Percentiles rank a stretch among this genome's conserved stretches.
These are phyloP conservation scores for Phytopythium sindhum DNA, from an alignment of 352 stramenopile genomes.

Conservation along the genomic window DNA sequence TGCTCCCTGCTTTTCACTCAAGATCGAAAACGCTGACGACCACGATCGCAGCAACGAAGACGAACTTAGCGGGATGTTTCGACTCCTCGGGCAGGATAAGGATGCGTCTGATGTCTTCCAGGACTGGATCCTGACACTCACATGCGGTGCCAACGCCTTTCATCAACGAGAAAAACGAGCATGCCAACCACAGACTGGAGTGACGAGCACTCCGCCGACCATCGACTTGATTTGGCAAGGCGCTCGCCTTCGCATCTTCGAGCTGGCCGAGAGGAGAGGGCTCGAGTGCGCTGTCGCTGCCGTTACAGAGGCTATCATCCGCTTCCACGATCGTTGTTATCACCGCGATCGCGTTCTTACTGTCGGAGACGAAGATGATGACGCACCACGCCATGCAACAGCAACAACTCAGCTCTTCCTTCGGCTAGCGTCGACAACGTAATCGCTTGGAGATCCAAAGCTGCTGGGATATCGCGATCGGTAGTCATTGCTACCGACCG, in stretches of 20 bases:
- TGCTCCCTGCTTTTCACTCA: background rate
- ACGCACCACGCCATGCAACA: background rate
- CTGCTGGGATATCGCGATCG: too few relatives aligned
- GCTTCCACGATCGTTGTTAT: background rate
- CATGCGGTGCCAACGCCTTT: constrained; percentile 35
- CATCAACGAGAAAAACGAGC: constrained; percentile 17
- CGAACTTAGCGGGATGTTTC: background rate
- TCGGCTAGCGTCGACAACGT: background rate
- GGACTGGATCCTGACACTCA: constrained; percentile 37
- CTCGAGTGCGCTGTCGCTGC: constrained; percentile 15
- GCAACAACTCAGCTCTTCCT: background rate
- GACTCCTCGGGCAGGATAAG: background rate
- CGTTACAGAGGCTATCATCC: constrained; percentile 10
- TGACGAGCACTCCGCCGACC: constrained; percentile 2
- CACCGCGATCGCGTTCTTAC: background rate
- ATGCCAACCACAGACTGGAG: too few relatives aligned
- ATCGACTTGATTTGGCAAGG: constrained; percentile 39
- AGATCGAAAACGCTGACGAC: background rate
- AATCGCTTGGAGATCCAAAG: background rate
- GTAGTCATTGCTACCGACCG: background rate
- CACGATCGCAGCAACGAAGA: background rate
- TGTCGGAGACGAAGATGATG: background rate
- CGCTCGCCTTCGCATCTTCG: constrained; percentile 40
- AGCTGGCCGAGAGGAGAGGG: constrained; percentile 16
- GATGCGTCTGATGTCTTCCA: constrained; percentile 8